These are phyloP conservation scores for Phytophthora fragariae DNA, from an alignment of 352 stramenopile genomes.

Conservation along the genomic window DNA sequence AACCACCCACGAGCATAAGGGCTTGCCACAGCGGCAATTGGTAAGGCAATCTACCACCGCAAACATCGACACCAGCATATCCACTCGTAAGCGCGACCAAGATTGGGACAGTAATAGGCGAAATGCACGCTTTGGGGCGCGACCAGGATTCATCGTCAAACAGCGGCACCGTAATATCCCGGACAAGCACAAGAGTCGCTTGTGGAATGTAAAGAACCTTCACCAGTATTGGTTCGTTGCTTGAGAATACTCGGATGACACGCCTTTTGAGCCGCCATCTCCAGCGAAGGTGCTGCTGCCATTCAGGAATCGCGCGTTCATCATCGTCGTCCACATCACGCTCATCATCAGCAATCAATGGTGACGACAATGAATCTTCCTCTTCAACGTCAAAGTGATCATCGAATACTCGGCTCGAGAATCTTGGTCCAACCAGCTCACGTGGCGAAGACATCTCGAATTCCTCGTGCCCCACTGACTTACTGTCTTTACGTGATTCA, in stretches of 20 bases:
- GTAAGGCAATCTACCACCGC: slow-evolving; percentile 26
- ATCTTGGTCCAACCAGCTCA: slow-evolving; percentile 32
- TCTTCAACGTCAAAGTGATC: slow-evolving; percentile 70
- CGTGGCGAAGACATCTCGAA: slow-evolving; percentile 38
- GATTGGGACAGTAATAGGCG: slow-evolving; percentile 82
- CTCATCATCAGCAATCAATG: slow-evolving; percentile 65
- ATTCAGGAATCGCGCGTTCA: slow-evolving; percentile 62
- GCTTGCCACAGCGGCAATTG: slow-evolving; percentile 57
- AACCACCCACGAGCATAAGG: slow-evolving; percentile 30
- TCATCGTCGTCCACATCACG: slow-evolving; percentile 31
- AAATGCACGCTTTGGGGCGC: slow-evolving; percentile 85
- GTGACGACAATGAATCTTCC: slow-evolving; percentile 62
- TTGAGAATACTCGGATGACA: slow-evolving; percentile 52
- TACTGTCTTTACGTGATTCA: slow-evolving; percentile 2
- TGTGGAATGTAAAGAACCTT: slow-evolving; percentile 68
- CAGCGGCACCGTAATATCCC: slow-evolving; percentile 77
- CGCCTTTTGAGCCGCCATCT: slow-evolving; percentile 68
- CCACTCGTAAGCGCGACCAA: slow-evolving; percentile 82
- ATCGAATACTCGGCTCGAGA: slow-evolving; percentile 60
- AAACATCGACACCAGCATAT: slow-evolving; percentile 37
- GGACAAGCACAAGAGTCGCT: slow-evolving; percentile 54
- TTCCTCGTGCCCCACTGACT: slow-evolving; percentile 9
- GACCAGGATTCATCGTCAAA: slow-evolving; percentile 80
- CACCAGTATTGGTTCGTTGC: slow-evolving; percentile 48
- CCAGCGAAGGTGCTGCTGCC: slow-evolving; percentile 78